Base-by-base conservation (phyloP, 1,284 basidiomycete species). In the Ganoderma lucidum region DNA sequence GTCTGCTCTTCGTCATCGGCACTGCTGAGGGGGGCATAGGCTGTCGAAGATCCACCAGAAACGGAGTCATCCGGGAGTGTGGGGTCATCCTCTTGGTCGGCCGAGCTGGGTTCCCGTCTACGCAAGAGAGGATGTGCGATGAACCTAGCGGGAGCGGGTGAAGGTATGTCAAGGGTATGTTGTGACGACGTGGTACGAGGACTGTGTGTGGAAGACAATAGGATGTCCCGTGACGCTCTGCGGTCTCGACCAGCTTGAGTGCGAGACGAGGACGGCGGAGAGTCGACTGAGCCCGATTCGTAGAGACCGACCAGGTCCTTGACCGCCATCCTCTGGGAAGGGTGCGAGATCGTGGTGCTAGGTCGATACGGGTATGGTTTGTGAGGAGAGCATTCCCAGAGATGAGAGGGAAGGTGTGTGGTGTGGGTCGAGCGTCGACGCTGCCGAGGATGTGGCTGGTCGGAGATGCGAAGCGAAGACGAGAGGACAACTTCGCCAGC, bases 241-340 rank as follows among this genome's bases (percentile, higher is more conserved):
- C 58, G 66, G 53, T 67, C 65, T 58, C 44, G 67, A 17, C 45
- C 37, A 5, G 62, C 4, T 60, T 39, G 59, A 44, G 60, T 1
- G 5, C 65, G 28, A 45, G 64, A 59, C 3, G 68, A 51, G 62
- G 70, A 63, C 28, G 73, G 60, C 23, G 68, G 23, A 41, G 65
- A 56, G 39, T 62, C 17, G 39, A 28, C 56, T 28, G 64, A 56
- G 19, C 66, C 74, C 60, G 74, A 70, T 55, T 80, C 79, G 67
- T 72, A 80, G n/a, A 73, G 67, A n/a, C 73, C 75, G 41, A 79
- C 77, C 53, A 81, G 61, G 56, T 78, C 77, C 66, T 78, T 76
- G 65, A 81, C 79, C 15, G 78, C 68, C 78, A 80, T 80, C 58
- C 63, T 56, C 62, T 19, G 39, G 28, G 60, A 8, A 48, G 44